phyloP scores from a whole-genome alignment of 345 rosid genomes.

The Rhizophora apiculata region DNA sequence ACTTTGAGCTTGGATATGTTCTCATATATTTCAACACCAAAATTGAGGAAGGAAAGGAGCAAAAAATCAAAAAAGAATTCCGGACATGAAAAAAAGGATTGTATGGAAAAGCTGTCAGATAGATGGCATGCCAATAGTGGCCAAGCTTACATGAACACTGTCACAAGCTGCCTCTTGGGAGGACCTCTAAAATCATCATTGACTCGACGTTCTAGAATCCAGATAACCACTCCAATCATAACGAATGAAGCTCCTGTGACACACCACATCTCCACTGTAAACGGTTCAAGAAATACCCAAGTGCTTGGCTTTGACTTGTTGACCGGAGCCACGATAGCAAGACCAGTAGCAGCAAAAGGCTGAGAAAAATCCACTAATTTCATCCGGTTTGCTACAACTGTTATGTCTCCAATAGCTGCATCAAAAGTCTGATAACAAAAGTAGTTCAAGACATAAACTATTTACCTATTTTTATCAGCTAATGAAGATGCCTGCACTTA shows the following conservation, averaged over 20 bases:
- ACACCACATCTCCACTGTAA: slow-evolving; percentile 31
- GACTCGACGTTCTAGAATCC: slow-evolving; percentile 33
- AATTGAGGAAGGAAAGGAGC: not conserved
- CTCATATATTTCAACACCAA: not conserved
- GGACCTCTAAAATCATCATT: slow-evolving; percentile 38
- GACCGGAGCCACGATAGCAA: slow-evolving; percentile 29
- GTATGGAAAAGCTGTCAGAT: not conserved
- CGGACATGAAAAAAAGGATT: not conserved
- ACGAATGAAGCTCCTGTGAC: slow-evolving; percentile 30
- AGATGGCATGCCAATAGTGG: not conserved
- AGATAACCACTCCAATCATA: slow-evolving; percentile 28
- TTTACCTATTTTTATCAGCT: not conserved
- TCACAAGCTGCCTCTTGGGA: slow-evolving; percentile 29
- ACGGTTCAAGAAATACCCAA: slow-evolving; percentile 34
- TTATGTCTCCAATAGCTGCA: slow-evolving; percentile 81
- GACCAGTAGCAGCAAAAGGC: slow-evolving; percentile 47
- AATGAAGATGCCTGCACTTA: not conserved
- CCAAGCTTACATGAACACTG: slow-evolving; percentile 25
- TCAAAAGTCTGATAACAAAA: slow-evolving; percentile 55
- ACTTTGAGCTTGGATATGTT: not conserved
- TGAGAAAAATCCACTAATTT: slow-evolving; percentile 87
- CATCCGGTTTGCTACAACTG: slow-evolving; percentile 72
- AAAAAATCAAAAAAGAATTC: not conserved
- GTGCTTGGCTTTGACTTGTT: slow-evolving; percentile 22
- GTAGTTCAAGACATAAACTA: slow-evolving; percentile 3